A percentile compares a stretch with the other conserved stretches of the same genome.
These are phyloP conservation scores for Nepenthes gracilis DNA, from an alignment of 148 eudicot genomes.

Conservation along the genomic window DNA sequence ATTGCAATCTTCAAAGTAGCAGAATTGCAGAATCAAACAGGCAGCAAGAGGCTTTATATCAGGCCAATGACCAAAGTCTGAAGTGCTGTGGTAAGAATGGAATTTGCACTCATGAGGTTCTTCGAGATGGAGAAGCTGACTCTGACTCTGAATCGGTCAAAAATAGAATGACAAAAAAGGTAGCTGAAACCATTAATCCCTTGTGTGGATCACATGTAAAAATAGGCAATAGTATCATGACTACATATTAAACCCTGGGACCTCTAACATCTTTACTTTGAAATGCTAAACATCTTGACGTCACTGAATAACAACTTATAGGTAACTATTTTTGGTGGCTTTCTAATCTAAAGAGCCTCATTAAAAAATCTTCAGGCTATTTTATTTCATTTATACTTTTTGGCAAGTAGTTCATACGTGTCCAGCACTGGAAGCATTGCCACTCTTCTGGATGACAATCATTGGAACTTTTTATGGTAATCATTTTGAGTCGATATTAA, in stretches of 20 bases:
- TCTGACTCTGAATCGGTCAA: constrained; percentile 20
- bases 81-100: constrained; percentile 68
- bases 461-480: too few species aligned
- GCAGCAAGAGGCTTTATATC: constrained; percentile 15
- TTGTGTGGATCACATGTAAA: background rate
- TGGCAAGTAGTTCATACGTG: too few species aligned
- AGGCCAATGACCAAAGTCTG: constrained; percentile 29
- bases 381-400: too few species aligned
- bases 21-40: constrained; percentile 16
- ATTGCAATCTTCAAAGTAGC: constrained; percentile 14
- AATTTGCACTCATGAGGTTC: constrained; percentile 83
- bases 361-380: too few species aligned
- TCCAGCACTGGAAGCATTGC: too few species aligned
- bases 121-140: constrained; percentile 45
- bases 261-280: too few species aligned
- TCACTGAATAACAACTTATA: too few species aligned
- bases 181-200: constrained; percentile 7
- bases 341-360: too few species aligned
- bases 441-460: too few species aligned
- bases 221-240: background rate
- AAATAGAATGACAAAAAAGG: constrained; percentile 56
- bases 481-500: too few species aligned
- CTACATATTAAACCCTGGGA: background rate
- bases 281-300: too few species aligned
- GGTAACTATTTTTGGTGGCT: too few species aligned